These are phyloP conservation scores for Rhynchosporium graminicola DNA, from an alignment of 2,329 filamentous ascomycete species.

Conservation along the genomic window DNA sequence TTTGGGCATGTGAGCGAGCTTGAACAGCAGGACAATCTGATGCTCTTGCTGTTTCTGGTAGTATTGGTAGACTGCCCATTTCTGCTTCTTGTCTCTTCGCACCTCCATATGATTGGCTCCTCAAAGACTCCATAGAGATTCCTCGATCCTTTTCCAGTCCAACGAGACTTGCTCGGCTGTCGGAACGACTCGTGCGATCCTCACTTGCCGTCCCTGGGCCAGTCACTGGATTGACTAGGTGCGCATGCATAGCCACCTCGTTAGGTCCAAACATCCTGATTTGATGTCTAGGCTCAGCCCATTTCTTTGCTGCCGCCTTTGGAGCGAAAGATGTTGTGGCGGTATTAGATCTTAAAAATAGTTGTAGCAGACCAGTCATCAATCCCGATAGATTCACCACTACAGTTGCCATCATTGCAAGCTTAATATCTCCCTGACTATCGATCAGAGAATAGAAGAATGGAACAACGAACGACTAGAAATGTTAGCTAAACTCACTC, in stretches of 20 bases:
- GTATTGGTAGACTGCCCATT: conserved; percentile 16
- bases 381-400: conserved; percentile 67
- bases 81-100: conserved; percentile 25
- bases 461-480: conserved; percentile 59
- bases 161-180: conserved; percentile 33
- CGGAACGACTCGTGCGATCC: conserved; percentile 21
- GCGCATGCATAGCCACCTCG: conserved; percentile 38
- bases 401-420: conserved; percentile 65
- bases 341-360: conserved; percentile 66
- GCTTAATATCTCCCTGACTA: conserved; percentile 46
- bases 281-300: conserved; percentile 51
- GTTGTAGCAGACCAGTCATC: conserved; percentile 63
- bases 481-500: conserved; percentile 35
- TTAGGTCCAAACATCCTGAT: conserved; percentile 50
- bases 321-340: conserved; percentile 55
- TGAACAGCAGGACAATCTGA: conserved; percentile 5
- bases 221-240: conserved; percentile 36
- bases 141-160: conserved; percentile 31
- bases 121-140: conserved; percentile 32
- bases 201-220: conserved; percentile 26
- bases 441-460: conserved; percentile 63
- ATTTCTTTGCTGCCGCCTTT: conserved; percentile 45
- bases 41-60: not conserved
- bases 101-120: conserved; percentile 21
- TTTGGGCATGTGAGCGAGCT: conserved; percentile 28